A percentile compares a stretch with the other conserved stretches of the same genome.
Conservation (phyloP, 129 eudicot genomes). For the Kitagawia praeruptora region DNA sequence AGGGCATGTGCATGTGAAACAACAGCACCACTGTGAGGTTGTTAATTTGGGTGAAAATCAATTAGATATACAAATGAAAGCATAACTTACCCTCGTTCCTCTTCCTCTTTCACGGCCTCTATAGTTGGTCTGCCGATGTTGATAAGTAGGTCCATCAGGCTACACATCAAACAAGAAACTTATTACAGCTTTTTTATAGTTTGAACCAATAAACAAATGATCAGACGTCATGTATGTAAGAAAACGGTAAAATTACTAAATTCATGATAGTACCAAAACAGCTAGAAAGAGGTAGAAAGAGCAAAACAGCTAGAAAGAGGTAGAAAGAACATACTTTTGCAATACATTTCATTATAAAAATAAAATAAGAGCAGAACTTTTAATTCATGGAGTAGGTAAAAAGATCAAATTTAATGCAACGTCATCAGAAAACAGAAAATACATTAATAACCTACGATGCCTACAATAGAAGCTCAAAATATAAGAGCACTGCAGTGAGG, state of each 20-base stretch:
- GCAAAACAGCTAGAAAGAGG: background rate
- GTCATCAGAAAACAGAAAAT: background rate
- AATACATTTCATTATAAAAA: background rate
- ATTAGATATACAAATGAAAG: background rate
- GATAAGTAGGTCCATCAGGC: conserved; percentile 63
- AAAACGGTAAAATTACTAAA: background rate
- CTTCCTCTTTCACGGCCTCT: conserved; percentile 93
- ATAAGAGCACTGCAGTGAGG: background rate
- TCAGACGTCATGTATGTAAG: background rate
- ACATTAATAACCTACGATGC: background rate
- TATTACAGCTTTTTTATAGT: background rate
- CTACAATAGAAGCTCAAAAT: background rate
- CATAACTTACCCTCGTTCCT: conserved; percentile 60
- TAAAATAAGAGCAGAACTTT: background rate
- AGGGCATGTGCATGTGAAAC: background rate
- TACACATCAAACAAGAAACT: conserved; percentile 8
- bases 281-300: background rate
- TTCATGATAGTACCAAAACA: background rate
- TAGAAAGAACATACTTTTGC: background rate
- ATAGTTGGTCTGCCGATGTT: conserved; percentile 45
- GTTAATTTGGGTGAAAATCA: background rate
- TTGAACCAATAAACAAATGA: background rate
- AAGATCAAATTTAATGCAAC: background rate
- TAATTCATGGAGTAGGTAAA: background rate
- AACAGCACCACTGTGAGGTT: background rate